Base-by-base conservation (phyloP, 768 basidiomycete species). In the Grammothele lineata region DNA sequence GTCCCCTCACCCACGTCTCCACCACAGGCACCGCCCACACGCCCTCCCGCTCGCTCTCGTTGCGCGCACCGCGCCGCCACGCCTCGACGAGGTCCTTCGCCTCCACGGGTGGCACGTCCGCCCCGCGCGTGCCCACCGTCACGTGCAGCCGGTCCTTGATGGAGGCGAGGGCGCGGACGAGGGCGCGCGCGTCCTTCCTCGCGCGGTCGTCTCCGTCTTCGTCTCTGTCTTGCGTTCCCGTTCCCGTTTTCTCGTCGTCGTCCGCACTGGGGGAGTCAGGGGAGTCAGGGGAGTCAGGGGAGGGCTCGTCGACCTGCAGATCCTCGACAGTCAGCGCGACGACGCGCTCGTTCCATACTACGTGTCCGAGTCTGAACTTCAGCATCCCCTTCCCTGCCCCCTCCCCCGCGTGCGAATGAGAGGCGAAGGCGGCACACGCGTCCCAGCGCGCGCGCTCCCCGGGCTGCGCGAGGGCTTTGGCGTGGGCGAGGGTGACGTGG, bases 401-500 rank as follows among this genome's bases (percentile, higher is more conserved):
- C 9, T 17, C 35, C 35, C 12, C 15, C 35, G 78, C 71, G 0
- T 15, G 46, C 23, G 56, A 50, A 21, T 64, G 59, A 11, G 58
- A 48, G 25, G 74, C 61, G 19, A 89, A 63, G 5, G 45, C 59
- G 15, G 56, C 58, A 58, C 87, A 89, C 9, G 65, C 62, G 10
- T 68, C 61, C 83, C 83, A 85, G 8, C 82, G 60, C 26, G 53
- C 58, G 23, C 45, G 30, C 7, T 65, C 58, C 3, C 25, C 61
- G 0, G 66, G 64, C 24, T 18, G 18, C 18, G 19, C 23, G 5
- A 74, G 64, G n/a, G 65, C 48, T 18, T 81, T 82, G 53, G 64
- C 62, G 65, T 99, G 96, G 24, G 85, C 84, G 49, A 98, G 69
- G 1, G 95, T 98, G 46, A 96, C 73, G 66, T 98, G 96, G 1